These are phyloP conservation scores for Populus nigra DNA, from an alignment of 345 rosid genomes.

Conservation along the genomic window DNA sequence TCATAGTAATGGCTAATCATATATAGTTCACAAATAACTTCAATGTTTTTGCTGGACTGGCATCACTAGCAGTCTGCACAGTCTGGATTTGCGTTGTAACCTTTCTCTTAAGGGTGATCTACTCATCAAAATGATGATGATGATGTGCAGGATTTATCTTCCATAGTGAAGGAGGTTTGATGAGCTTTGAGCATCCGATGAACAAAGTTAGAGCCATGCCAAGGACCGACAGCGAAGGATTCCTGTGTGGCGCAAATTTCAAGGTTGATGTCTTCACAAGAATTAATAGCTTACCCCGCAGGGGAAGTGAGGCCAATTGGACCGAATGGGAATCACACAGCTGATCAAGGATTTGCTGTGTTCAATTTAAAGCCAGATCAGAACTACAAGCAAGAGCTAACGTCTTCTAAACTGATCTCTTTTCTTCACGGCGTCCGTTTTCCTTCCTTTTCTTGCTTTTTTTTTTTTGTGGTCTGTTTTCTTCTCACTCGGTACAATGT, in stretches of 20 bases:
- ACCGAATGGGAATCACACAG: slow-evolving; percentile 23
- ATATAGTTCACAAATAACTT: background rate
- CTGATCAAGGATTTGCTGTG: background rate
- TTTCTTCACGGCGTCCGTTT: background rate
- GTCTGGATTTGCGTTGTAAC: background rate
- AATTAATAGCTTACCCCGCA: slow-evolving; percentile 44
- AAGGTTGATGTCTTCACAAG: slow-evolving; percentile 43
- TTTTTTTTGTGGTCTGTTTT: background rate
- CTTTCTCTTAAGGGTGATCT: background rate
- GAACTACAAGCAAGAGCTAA: background rate
- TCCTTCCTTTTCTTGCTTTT: background rate
- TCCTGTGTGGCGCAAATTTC: slow-evolving; percentile 39
- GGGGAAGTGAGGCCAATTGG: slow-evolving; percentile 53
- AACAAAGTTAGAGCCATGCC: slow-evolving; percentile 42
- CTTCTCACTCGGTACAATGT: background rate
- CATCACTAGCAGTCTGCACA: background rate
- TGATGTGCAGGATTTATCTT: slow-evolving; percentile 25
- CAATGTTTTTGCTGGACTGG: background rate
- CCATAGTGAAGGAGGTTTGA: slow-evolving; percentile 39
- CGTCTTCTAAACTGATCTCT: background rate
- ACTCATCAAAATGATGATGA: background rate
- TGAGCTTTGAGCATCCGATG: slow-evolving; percentile 53
- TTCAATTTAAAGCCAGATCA: background rate
- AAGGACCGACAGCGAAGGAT: slow-evolving; percentile 37
- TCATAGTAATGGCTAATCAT: background rate